Conservation (phyloP, 2,329 filamentous ascomycete genomes). For the Aspergillus versicolor region DNA sequence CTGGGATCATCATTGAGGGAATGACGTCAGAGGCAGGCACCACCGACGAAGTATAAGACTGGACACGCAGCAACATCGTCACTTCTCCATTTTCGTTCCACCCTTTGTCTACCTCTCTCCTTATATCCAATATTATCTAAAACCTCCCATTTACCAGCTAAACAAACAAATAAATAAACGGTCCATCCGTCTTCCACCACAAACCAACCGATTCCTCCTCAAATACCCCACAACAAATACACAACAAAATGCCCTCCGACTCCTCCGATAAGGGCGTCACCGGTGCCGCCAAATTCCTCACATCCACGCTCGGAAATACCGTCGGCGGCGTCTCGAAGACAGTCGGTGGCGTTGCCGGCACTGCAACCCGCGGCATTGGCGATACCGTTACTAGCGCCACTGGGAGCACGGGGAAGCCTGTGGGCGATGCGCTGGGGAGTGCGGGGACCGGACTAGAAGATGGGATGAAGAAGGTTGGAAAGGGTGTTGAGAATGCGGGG, state of each 20-base stretch:
- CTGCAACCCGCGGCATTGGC: slow-evolving; percentile 57
- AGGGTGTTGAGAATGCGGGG: slow-evolving; percentile 59
- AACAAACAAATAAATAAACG: not conserved
- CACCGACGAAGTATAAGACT: not conserved
- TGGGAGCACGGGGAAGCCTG: slow-evolving; percentile 54
- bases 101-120: not conserved
- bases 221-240: not conserved
- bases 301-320: slow-evolving; percentile 56
- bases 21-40: slow-evolving; percentile 5
- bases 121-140: not conserved
- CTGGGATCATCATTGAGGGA: not conserved
- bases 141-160: not conserved
- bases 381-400: slow-evolving; percentile 56
- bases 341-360: slow-evolving; percentile 55
- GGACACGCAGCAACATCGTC: not conserved
- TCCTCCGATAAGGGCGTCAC: slow-evolving; percentile 43
- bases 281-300: slow-evolving; percentile 55
- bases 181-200: not conserved
- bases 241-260: slow-evolving; percentile 1
- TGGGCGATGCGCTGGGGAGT: slow-evolving; percentile 57
- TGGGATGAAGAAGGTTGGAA: slow-evolving; percentile 50
- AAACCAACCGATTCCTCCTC: too few relatives aligned
- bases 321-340: slow-evolving; percentile 56
- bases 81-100: not conserved
- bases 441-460: slow-evolving; percentile 55